phyloP scores from a whole-genome alignment of 441 rosid species.

The Mallotus japonicus region DNA sequence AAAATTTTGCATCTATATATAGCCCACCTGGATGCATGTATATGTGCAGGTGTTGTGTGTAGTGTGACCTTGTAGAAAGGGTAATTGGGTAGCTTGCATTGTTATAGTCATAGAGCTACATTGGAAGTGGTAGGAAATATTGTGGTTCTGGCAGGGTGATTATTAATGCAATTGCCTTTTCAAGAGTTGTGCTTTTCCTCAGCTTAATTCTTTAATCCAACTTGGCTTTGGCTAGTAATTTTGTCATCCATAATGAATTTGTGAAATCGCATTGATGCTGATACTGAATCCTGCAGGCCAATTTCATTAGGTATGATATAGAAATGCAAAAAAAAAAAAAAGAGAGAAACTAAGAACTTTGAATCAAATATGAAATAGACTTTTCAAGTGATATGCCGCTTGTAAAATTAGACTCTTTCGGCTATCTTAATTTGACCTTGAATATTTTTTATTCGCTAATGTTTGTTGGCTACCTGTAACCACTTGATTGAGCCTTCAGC shows the following conservation, averaged over 20 bases:
- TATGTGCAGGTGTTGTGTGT: neutral
- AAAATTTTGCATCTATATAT: neutral
- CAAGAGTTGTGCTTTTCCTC: neutral
- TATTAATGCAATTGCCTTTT: neutral
- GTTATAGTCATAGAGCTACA: neutral
- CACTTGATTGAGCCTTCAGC: neutral
- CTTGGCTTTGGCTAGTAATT: too few relatives aligned
- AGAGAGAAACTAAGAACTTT: neutral
- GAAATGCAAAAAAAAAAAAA: too few relatives aligned
- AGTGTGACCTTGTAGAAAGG: neutral
- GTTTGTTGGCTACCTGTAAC: neutral
- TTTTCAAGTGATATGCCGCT: slow-evolving; percentile 11
- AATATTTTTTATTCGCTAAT: neutral
- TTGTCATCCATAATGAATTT: too few relatives aligned
- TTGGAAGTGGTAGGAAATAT: neutral
- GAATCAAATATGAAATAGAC: neutral
- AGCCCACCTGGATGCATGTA: neutral
- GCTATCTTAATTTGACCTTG: slow-evolving; percentile 17
- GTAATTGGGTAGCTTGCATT: neutral
- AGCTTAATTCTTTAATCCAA: neutral
- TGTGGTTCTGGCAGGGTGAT: neutral
- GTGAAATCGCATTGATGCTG: too few relatives aligned
- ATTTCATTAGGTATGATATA: too few relatives aligned
- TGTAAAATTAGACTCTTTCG: slow-evolving; percentile 27
- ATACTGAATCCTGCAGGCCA: neutral